A percentile compares a stretch with the other conserved stretches of the same genome.
Conservation (phyloP, 768 basidiomycete genomes). For the Psilocybe sp. region DNA sequence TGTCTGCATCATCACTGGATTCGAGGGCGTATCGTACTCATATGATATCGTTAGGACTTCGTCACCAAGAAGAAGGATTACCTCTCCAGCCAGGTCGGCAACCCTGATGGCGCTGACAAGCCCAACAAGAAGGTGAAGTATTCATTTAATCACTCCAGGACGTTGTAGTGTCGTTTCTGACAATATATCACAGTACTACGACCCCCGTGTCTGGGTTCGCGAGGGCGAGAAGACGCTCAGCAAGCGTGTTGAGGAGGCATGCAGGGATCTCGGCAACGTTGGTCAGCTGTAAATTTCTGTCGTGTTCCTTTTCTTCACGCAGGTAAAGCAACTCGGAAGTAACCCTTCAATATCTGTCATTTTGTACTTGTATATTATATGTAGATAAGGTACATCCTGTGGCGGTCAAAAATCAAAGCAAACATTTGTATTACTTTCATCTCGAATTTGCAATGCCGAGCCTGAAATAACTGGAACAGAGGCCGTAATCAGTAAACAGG, state of each 20-base stretch:
- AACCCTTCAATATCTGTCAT: no score
- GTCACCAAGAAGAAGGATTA: conserved; percentile 83
- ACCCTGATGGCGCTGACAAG: conserved; percentile 95
- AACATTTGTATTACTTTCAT: no score
- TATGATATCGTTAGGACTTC: conserved; percentile 60
- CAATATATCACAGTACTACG: conserved; percentile 61
- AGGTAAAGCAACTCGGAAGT: no score
- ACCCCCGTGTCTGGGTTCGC: conserved; percentile 97
- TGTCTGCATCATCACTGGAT: not conserved
- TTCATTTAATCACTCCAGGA: not conserved
- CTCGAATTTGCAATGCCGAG: no score
- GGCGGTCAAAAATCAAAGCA: no score
- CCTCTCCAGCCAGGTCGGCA: conserved; percentile 88
- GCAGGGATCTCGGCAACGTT: conserved; percentile 77
- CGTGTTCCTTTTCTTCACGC: not conserved
- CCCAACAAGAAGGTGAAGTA: conserved; percentile 98
- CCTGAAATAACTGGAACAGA: no score
- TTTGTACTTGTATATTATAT: no score
- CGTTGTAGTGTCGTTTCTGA: not conserved
- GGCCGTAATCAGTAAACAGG: no score
- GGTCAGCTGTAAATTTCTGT: conserved; percentile 21
- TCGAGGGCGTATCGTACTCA: not conserved
- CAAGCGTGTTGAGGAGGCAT: conserved; percentile 91
- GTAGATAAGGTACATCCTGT: no score
- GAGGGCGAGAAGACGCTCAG: conserved; percentile 94